Base-by-base conservation (phyloP, 345 rosid species). In the Ailanthus altissimus region DNA sequence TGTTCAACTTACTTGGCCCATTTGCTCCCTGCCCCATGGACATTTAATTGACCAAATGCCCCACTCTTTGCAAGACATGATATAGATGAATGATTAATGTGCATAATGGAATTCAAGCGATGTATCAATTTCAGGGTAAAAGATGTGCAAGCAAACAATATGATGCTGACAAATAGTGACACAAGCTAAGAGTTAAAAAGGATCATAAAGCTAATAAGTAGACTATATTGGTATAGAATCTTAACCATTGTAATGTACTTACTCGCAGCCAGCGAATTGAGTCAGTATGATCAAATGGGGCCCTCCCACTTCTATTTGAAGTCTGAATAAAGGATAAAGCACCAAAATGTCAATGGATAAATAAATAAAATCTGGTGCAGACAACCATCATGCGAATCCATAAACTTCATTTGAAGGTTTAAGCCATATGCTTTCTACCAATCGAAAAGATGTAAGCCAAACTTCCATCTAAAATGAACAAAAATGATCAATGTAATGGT, bases 181-280 rank as follows among this genome's bases (percentile, higher is more conserved):
- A n/a, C 16, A n/a, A 18, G 67, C 21, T 26, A 54, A 5, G 1
- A n/a, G 45, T 36, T 23, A 14, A 77, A 61, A 32, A 60, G 25
- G 58, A 68, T 62, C 67, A 63, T 15, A 20, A 69, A 77, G 57
- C 73, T 47, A 50, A 36, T 16, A 60, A 59, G 60, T 5, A 80
- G 67, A 42, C 67, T 18, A 46, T 57, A 65, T 81, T 59, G 61
- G 62, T 28, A 14, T 15, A 28, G 69, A 3, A 76, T 72, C 36
- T 46, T 40, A 72, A 46, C 75, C 32, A 46, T 80, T 58, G 73
- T 80, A 53, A 62, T 78, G 32, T 49, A 81, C 98, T 91, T 86
- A 96, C 99, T 82, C 90, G 99, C 81, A 96, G 90, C 98, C 98
- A 96, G 69, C 97, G 93, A 61, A 79, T 89, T 76, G 97, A 90